phyloP scores from a whole-genome alignment of 1,284 basidiomycete genomes.

The Cystobasidiaceae sp. region DNA sequence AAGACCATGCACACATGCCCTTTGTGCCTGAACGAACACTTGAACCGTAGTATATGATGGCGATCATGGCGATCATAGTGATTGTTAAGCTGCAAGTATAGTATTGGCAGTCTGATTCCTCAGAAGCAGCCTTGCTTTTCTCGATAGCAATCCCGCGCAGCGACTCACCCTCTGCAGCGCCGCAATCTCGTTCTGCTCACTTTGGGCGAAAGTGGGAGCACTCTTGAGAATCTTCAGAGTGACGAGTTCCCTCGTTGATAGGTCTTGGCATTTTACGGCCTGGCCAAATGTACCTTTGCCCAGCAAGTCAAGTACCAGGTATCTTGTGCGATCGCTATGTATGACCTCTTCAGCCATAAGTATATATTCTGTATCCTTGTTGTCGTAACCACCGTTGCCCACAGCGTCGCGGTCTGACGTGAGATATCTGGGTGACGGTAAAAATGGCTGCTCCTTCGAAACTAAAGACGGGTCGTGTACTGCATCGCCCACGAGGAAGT shows the following conservation, averaged over 20 bases:
- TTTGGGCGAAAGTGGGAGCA: constrained; percentile 93
- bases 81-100: constrained; percentile 82
- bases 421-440: no score
- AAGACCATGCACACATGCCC: constrained; percentile 91
- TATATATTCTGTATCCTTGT: constrained; percentile 95
- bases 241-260: constrained; percentile 95
- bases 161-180: constrained; percentile 70
- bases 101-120: no score
- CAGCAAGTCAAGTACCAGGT: constrained; percentile 92
- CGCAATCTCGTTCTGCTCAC: constrained; percentile 99
- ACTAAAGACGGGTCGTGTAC: constrained; percentile 87
- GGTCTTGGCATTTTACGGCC: constrained; percentile 99
- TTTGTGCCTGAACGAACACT: constrained; percentile 93
- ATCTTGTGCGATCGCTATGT: constrained; percentile 73
- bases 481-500: constrained; percentile 79
- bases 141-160: neutral
- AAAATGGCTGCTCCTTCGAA: no score
- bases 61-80: constrained; percentile 87
- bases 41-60: constrained; percentile 91
- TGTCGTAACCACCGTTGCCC: constrained; percentile 93
- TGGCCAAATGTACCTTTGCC: constrained; percentile 99
- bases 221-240: constrained; percentile 99
- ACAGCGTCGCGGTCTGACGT: constrained; percentile 55
- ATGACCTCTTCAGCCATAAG: constrained; percentile 94
- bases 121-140: neutral